These are phyloP conservation scores for Leishmania major DNA, from an alignment of 208 protist genomes.

Conservation along the genomic window DNA sequence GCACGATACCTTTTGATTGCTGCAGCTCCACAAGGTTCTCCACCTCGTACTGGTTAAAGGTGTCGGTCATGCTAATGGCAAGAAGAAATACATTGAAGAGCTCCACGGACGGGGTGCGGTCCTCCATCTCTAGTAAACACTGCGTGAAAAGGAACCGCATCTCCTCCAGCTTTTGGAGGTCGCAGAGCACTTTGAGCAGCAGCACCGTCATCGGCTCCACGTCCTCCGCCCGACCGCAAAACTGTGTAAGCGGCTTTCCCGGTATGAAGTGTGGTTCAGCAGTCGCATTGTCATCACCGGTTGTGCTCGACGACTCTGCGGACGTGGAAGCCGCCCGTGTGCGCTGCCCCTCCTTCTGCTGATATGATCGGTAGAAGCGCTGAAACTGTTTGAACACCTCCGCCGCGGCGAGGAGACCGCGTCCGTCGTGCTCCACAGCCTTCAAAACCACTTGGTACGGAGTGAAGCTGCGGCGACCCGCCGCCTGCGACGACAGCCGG, in stretches of 20 bases:
- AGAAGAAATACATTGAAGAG: slow-evolving; percentile 89
- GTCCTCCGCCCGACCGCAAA: slow-evolving; percentile 62
- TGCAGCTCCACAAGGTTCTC: slow-evolving; percentile 83
- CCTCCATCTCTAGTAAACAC: slow-evolving; percentile 70
- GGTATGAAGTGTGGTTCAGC: background rate
- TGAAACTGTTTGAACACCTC: slow-evolving; percentile 82
- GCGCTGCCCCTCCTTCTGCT: slow-evolving; percentile 22
- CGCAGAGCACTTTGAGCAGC: slow-evolving; percentile 88
- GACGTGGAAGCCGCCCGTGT: background rate
- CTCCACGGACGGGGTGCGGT: slow-evolving; percentile 58
- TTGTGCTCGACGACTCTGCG: background rate
- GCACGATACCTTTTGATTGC: slow-evolving; percentile 46
- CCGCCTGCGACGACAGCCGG: background rate
- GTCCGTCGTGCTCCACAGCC: slow-evolving; percentile 55
- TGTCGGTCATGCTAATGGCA: slow-evolving; percentile 85
- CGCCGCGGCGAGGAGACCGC: slow-evolving; percentile 62
- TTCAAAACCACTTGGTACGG: slow-evolving; percentile 69
- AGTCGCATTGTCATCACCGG: background rate
- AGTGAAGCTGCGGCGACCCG: slow-evolving; percentile 5
- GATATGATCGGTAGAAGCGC: slow-evolving; percentile 47
- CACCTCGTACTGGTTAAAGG: slow-evolving; percentile 87
- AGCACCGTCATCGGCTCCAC: slow-evolving; percentile 77
- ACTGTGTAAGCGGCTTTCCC: slow-evolving; percentile 64
- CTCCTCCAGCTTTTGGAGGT: slow-evolving; percentile 82
- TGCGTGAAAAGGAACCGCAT: slow-evolving; percentile 91